Conservation (phyloP, 345 rosid genomes). For the Dovyalis caffra region DNA sequence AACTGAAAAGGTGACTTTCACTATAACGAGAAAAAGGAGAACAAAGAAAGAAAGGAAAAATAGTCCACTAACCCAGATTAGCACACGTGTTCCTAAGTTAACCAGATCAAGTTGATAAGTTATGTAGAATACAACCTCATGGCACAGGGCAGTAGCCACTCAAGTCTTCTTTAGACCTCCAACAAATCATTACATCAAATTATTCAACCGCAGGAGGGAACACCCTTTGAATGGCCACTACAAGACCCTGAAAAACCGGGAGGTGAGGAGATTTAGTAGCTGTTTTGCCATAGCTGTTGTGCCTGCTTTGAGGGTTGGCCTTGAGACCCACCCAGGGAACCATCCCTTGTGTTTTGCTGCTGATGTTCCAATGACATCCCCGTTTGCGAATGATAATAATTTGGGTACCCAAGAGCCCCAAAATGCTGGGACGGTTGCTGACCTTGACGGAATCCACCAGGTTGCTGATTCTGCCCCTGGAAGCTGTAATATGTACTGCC, state of each 20-base stretch:
- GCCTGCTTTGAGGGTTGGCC: constrained; percentile 82
- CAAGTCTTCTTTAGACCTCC: constrained; percentile 31
- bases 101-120: constrained; percentile 24
- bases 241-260: constrained; percentile 57
- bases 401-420: constrained; percentile 76
- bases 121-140: constrained; percentile 51
- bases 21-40: constrained; percentile 10
- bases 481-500: constrained; percentile 77
- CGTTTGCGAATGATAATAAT: constrained; percentile 73
- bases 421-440: constrained; percentile 92
- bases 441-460: constrained; percentile 71
- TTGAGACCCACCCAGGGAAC: constrained; percentile 56
- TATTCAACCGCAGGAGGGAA: constrained; percentile 19
- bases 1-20: background rate
- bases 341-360: constrained; percentile 88
- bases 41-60: background rate
- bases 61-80: constrained; percentile 45
- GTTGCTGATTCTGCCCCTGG: constrained; percentile 89
- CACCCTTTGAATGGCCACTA: constrained; percentile 40
- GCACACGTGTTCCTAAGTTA: constrained; percentile 59
- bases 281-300: constrained; percentile 93
- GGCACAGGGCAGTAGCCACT: constrained; percentile 50
- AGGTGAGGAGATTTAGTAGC: constrained; percentile 56
- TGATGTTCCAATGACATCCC: constrained; percentile 82
- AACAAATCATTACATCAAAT: constrained; percentile 14